A percentile compares a stretch with the other conserved stretches of the same genome.
Evolutionary conservation across 1,139 yeast genomes (phyloP).

Genomic region (Saccharomycopsis hybrid): DNA sequence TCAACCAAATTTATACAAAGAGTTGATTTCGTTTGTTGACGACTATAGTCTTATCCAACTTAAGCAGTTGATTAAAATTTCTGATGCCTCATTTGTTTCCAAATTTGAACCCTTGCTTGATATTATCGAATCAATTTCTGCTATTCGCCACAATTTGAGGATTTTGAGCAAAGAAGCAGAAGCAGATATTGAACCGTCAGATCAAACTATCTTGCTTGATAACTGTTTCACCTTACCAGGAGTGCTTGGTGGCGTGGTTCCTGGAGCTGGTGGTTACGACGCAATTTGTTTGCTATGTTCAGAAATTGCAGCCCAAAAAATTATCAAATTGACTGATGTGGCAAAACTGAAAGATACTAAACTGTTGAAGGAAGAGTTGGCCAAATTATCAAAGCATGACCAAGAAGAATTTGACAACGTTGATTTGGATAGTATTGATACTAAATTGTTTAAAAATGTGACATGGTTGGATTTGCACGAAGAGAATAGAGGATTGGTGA

Average conservation of each 20-base stretch:
- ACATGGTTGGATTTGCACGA: slow-evolving; percentile 62
- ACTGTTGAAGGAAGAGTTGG: background rate
- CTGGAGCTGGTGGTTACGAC: slow-evolving; percentile 98
- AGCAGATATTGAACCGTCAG: slow-evolving; percentile 82
- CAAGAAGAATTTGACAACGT: slow-evolving; percentile 18
- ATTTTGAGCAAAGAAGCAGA: slow-evolving; percentile 57
- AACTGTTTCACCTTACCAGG: slow-evolving; percentile 54
- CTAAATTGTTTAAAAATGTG: slow-evolving; percentile 37
- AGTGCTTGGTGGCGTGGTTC: slow-evolving; percentile 89
- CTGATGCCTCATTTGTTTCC: slow-evolving; percentile 17
- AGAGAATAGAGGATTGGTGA: slow-evolving; percentile 46
- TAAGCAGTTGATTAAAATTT: slow-evolving; percentile 22
- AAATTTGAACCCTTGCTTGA: slow-evolving; percentile 22
- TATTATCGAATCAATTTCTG: slow-evolving; percentile 35
- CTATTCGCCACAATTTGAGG: slow-evolving; percentile 51
- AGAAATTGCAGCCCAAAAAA: slow-evolving; percentile 36
- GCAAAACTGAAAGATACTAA: background rate
- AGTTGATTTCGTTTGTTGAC: slow-evolving; percentile 26
- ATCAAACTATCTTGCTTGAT: slow-evolving; percentile 70
- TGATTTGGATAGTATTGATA: slow-evolving; percentile 18
- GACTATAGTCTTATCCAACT: slow-evolving; percentile 20
- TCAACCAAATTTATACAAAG: slow-evolving; percentile 28
- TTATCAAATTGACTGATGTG: slow-evolving; percentile 32
- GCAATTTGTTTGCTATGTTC: slow-evolving; percentile 72
- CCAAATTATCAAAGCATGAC: background rate